Base-by-base conservation (phyloP, 208 protist genomes). In the Phytomonas sp. region DNA sequence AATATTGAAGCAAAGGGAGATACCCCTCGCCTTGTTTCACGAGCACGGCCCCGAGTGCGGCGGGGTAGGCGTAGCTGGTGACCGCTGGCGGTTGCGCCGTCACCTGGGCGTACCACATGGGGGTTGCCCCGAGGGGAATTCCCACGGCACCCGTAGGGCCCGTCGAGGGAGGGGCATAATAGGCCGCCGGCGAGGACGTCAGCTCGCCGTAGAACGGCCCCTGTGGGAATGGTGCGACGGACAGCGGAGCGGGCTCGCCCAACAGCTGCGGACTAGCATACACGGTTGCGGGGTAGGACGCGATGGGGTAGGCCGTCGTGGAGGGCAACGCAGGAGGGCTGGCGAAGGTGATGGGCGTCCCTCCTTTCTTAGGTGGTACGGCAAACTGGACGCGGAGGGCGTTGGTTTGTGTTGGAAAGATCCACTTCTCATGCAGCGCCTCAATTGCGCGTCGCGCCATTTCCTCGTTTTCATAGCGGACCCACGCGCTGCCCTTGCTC, bases 361-460 rank as follows among this genome's bases (percentile, higher is more conserved):
- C 40, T 0, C 40, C 17, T 20, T 51, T 8, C 11, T 51, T 51
- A 8, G 17, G 8, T 3, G 40, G 8, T 51, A 17, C 75, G 36
- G 88, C 88, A 63, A 93, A 89, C 71, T 93, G 88, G 23, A 94
- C 88, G 4, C 87, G 86, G 34, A 92, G 68, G 15, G 91, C 74
- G 75, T 94, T 96, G 1, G 88, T 94, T 69, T 94, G 91, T 32
- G 88, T 88, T n/a, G 85, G 85, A 51, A 96, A 77, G 32, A 89
- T 82, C 67, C 85, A 83, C 68, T 88, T 86, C 72, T 91, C 86
- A 61, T 96, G 78, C 9, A 94, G 80, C 17, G 82, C 81, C 26
- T 72, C 74, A 66, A 96, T 96, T 29, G 88, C 88, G 53, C 71
- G 76, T 62, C 75, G 62, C 13, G 88, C 86, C 62, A 75, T 79